Evolutionary conservation across 352 stramenopile genomes (phyloP), one percentile per base, ranked within the genome.

Genomic region (Phytophthora idaei): DNA sequence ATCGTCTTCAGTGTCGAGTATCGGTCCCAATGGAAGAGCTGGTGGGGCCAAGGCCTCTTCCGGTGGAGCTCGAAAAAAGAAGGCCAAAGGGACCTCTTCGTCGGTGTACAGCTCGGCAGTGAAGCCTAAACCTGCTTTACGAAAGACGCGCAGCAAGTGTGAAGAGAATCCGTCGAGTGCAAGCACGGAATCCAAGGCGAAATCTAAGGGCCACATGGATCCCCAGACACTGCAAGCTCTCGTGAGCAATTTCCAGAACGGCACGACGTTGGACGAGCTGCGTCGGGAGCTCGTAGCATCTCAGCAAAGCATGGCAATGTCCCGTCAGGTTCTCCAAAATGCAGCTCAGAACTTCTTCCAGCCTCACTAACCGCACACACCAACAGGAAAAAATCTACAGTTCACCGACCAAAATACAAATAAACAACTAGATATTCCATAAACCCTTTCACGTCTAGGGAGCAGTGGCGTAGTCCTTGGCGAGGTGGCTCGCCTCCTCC

Each of bases 231-330:
- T 93, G 44, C 85, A 93, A 69, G 71, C 73, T 50, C 74, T 93
- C 1, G 73, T 93, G 49, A 90, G 74, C 70, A 92, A 83, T 57
- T 83, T 93, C 44, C 78, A 92, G 71, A 78, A 89, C 41, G 85
- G 85, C 45, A 88, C 83, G 31, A 75, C 74, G 41, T 55, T 92
- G 4, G 70, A 88, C 0, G 84, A 93, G 49, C 60, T 92, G 17
- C 75, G 82, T n/a, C 66, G 74, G 29, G 84, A 94, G 68, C 74
- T 94, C 21, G 77, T 63, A 42, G 78, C 68, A 28, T 93, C 84
- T 41, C 80, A 93, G 59, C 80, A 92, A 54, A 93, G 80, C 63
- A 78, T 93, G 62, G 74, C 77, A 25, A 66, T 81, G 41, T 93
- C 83, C 7, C 74, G 77, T 12, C 75, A 87, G 46, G 74, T 90